Percentiles rank a stretch among this genome's conserved stretches.
Evolutionary conservation across 1,284 basidiomycete species (phyloP).

Genomic region (Naganishia sp.): DNA sequence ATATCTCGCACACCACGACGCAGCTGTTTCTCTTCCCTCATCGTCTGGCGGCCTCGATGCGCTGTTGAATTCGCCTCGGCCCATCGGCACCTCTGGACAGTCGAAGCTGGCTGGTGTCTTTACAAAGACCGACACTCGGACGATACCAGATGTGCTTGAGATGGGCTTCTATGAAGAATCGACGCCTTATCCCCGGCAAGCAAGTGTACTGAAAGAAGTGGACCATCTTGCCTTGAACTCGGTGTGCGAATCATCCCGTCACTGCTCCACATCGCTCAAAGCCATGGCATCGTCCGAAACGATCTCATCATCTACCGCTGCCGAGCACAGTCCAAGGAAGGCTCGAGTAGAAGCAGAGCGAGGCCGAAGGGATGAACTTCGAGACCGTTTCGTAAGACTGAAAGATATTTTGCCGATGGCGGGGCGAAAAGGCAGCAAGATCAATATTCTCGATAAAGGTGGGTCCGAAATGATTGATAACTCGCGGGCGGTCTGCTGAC

Average conservation of each 20-base stretch:
- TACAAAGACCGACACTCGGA: no score
- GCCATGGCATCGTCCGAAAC: neutral
- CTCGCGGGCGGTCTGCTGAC: neutral
- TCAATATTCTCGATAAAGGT: constrained; percentile 20
- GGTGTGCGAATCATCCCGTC: no score
- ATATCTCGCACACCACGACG: neutral
- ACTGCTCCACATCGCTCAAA: neutral
- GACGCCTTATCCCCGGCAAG: no score
- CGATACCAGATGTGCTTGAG: no score
- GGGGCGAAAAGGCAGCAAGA: constrained; percentile 19
- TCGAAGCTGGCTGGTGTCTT: neutral
- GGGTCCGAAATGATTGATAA: neutral
- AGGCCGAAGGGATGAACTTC: constrained; percentile 9
- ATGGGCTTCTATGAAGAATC: no score
- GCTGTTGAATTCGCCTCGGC: constrained; percentile 9
- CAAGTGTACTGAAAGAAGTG: no score
- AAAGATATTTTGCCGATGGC: constrained; percentile 9
- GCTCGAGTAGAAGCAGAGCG: constrained; percentile 13
- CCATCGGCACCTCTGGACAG: neutral
- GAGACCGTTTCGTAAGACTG: constrained; percentile 7
- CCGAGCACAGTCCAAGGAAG: neutral
- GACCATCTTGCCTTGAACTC: no score
- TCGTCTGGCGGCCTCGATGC: constrained; percentile 20
- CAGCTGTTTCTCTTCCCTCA: constrained; percentile 17
- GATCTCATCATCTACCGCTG: neutral